phyloP scores from a whole-genome alignment of 441 rosid genomes.

The Hura crepitans region DNA sequence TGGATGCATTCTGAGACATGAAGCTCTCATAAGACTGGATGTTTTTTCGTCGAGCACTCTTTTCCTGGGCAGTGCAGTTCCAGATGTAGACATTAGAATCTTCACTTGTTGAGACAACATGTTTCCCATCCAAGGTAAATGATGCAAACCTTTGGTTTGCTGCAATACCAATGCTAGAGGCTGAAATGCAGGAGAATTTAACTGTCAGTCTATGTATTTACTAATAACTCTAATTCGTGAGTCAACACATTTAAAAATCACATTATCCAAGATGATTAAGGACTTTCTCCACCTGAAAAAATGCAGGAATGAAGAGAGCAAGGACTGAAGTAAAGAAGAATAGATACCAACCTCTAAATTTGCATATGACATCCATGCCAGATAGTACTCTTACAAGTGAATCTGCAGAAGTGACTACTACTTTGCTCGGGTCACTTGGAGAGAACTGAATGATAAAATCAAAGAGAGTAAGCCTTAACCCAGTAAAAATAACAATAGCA shows the following conservation, averaged over 20 bases:
- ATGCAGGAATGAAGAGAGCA: neutral
- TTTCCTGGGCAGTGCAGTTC: slow-evolving; percentile 47
- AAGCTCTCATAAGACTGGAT: slow-evolving; percentile 67
- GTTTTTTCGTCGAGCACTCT: slow-evolving; percentile 30
- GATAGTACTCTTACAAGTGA: slow-evolving; percentile 72
- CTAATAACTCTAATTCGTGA: neutral
- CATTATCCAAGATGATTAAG: neutral
- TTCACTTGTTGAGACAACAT: slow-evolving; percentile 66
- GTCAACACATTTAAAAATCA: neutral
- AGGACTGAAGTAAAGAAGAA: slow-evolving; percentile 18
- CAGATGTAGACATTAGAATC: slow-evolving; percentile 74
- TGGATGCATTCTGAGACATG: slow-evolving; percentile 53
- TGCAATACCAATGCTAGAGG: slow-evolving; percentile 43
- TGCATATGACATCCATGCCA: slow-evolving; percentile 62
- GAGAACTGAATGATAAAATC: slow-evolving; percentile 48
- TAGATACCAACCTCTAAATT: slow-evolving; percentile 60
- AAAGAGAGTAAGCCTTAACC: slow-evolving; percentile 15
- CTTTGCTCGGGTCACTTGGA: slow-evolving; percentile 66
- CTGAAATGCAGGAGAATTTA: slow-evolving; percentile 15
- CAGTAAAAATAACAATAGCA: neutral
- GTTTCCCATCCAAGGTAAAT: slow-evolving; percentile 75
- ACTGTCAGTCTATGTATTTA: neutral
- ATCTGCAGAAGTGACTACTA: slow-evolving; percentile 87
- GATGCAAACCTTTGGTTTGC: slow-evolving; percentile 71
- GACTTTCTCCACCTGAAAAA: neutral